Base-by-base conservation (phyloP, 1,284 basidiomycete genomes). In the Marasmius oreades region DNA sequence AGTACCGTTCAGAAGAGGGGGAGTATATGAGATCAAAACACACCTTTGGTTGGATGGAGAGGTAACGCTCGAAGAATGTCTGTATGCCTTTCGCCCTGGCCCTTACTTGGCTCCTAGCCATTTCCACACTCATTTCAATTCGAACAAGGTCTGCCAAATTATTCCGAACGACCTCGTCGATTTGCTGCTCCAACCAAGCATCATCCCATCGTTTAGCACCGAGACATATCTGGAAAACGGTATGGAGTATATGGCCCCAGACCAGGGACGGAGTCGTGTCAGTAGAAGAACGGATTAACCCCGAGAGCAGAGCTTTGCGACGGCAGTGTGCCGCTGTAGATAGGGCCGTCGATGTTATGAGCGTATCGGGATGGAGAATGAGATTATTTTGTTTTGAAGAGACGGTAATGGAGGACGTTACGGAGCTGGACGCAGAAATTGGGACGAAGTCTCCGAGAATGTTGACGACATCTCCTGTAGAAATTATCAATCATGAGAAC, bases 161-260 rank as follows among this genome's bases (percentile, higher is more conserved):
- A 47, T 74, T 74, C 24, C 73, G 67, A 2, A 88, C 71, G 0
- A 79, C 77, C 20, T 82, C 73, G 11, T 85, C 76, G 14, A 90
- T 85, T 57, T 78, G 75, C 31, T 73, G 69, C 16, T 85, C 75
- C 2, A 92, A 71, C 64, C 77, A 85, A 14, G 63, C 59, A 33
- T 81, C 76, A 50, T 86, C 85, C 88, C 89, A 92, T 23, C 71
- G 70, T 11, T 73, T 72, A 39, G 79, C 76, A 33, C 68, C 70
- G 33, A 97, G 73, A 61, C 91, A 93, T 0, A 77, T 74, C 67
- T 98, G 93, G 73, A 95, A 85, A 20, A 96, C 85, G 60, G 92
- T 87, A 64, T 98, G 95, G 2, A 96, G 77, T 67, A 97, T 85
- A 62, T 88, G 95, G 22, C 95, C 95, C 84, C 93, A 96, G 0